These are phyloP conservation scores for Fomitopsis betulina DNA, from an alignment of 1,284 basidiomycete genomes.

Conservation along the genomic window DNA sequence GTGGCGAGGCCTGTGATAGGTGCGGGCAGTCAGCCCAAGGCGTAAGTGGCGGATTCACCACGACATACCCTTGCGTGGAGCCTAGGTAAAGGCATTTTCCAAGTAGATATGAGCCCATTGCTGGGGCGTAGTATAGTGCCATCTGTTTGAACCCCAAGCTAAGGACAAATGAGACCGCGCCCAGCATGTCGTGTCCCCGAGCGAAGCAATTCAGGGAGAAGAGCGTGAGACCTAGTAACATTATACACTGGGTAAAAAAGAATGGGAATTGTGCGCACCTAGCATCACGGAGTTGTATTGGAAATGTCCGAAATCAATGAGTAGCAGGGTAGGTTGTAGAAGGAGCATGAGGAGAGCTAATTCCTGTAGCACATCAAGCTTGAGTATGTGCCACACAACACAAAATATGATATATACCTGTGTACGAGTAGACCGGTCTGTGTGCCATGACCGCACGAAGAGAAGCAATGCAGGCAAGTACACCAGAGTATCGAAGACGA, in stretches of 20 bases:
- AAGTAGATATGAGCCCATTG: constrained; percentile 78
- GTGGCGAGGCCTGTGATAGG: constrained; percentile 38
- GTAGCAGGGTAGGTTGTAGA: constrained; percentile 78
- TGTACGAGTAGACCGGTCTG: constrained; percentile 61
- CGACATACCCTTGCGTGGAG: constrained; percentile 57
- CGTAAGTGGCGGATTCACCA: background rate
- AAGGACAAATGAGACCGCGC: constrained; percentile 78
- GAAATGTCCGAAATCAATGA: constrained; percentile 92
- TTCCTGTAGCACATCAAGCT: constrained; percentile 40
- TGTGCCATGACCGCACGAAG: constrained; percentile 61
- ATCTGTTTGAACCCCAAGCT: constrained; percentile 94
- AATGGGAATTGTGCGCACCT: constrained; percentile 35
- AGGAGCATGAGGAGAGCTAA: constrained; percentile 70
- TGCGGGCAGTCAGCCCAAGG: constrained; percentile 4
- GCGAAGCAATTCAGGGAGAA: constrained; percentile 70
- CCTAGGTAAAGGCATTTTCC: constrained; percentile 80
- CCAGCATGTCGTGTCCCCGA: constrained; percentile 63
- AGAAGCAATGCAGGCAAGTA: constrained; percentile 73
- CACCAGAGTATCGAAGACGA: constrained; percentile 64
- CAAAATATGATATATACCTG: constrained; percentile 45
- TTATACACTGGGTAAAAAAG: background rate
- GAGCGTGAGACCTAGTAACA: constrained; percentile 59
- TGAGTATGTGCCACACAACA: background rate
- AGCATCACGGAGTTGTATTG: constrained; percentile 93
- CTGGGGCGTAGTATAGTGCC: constrained; percentile 92